Conservation (phyloP, 2,329 filamentous ascomycete genomes). For the Sporothrix variecibatus region DNA sequence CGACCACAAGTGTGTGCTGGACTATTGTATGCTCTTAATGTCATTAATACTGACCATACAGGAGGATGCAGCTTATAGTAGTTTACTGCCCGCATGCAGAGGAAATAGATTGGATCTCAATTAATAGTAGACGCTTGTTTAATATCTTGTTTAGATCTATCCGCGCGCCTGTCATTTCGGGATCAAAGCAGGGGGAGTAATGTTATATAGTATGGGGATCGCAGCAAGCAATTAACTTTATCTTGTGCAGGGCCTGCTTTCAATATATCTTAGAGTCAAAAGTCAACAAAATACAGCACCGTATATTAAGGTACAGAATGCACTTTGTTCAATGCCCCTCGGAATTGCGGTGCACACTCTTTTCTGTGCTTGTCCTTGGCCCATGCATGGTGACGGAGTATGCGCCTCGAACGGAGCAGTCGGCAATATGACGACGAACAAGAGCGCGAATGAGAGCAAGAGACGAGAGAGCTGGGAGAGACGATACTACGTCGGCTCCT, state of each 20-base stretch:
- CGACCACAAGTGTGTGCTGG: background rate
- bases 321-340: background rate
- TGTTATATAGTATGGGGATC: background rate
- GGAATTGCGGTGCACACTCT: background rate
- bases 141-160: background rate
- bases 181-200: background rate
- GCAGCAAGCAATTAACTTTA: background rate
- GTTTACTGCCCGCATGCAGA: background rate
- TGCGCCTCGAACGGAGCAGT: background rate
- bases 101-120: background rate
- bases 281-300: background rate
- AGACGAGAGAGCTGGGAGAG: background rate
- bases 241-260: background rate
- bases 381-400: slow-evolving; percentile 6
- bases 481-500: background rate
- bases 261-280: background rate
- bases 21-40: background rate
- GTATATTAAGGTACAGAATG: slow-evolving; percentile 1
- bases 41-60: background rate
- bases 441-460: background rate
- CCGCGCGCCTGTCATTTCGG: slow-evolving; percentile 5
- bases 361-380: background rate
- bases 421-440: background rate
- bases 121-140: background rate
- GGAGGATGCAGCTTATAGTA: background rate